Evolutionary conservation across 345 rosid genomes (phyloP).

Genomic region (Salix caprea): DNA sequence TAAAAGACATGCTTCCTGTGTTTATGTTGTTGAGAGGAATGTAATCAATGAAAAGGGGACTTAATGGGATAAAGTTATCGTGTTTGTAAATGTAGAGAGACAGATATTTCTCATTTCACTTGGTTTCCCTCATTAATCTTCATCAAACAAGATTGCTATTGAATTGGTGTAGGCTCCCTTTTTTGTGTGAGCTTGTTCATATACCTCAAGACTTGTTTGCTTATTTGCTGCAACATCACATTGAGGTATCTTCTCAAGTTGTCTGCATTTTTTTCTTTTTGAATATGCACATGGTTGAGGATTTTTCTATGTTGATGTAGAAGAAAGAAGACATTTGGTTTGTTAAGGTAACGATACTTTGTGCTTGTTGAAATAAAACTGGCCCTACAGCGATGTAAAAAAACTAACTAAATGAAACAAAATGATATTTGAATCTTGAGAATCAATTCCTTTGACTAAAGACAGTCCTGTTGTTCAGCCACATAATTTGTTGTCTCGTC

Average conservation of each 20-base stretch:
- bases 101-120: not conserved
- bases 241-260: not conserved
- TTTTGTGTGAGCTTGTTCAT: not conserved
- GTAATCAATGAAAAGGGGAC: not conserved
- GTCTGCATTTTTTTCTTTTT: not conserved
- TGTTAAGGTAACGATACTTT: not conserved
- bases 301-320: not conserved
- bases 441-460: not conserved
- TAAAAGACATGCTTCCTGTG: not conserved
- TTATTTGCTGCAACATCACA: not conserved
- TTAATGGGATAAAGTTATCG: not conserved
- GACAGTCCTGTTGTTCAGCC: not conserved
- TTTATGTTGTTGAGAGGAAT: not conserved
- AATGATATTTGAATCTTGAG: not conserved
- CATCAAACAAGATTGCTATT: not conserved
- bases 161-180: not conserved
- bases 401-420: not conserved
- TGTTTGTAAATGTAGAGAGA: not conserved
- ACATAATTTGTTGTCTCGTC: not conserved
- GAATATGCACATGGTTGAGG: not conserved
- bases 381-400: not conserved
- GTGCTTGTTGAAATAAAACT: not conserved
- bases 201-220: not conserved
- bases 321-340: not conserved
- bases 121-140: not conserved